Percentiles rank a stretch among this genome's conserved stretches.
Evolutionary conservation across 176 grass and related monocot species (phyloP).

Genomic region (Oryza longistaminata): DNA sequence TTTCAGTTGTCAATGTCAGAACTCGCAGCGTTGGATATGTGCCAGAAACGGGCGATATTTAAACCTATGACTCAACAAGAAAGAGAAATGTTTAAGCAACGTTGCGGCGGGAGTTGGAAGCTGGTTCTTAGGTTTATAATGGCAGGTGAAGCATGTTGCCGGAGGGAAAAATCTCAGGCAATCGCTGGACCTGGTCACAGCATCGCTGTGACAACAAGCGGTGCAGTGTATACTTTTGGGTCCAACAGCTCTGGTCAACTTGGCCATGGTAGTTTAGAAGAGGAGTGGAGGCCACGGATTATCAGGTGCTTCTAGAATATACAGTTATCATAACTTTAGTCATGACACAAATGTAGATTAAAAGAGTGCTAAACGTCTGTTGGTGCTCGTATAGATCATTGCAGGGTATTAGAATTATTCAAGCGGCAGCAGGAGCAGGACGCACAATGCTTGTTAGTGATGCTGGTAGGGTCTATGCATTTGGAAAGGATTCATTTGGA

Average conservation of each 20-base stretch:
- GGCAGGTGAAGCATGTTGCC: conserved; percentile 72
- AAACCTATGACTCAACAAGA: conserved; percentile 75
- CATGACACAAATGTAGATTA: conserved; percentile 35
- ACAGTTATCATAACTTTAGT: conserved; percentile 39
- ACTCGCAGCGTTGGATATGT: conserved; percentile 89
- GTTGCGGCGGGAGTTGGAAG: conserved; percentile 80
- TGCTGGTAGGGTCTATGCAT: conserved; percentile 80
- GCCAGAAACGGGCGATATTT: conserved; percentile 83
- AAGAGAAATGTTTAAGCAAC: conserved; percentile 65
- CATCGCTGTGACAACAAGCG: conserved; percentile 69
- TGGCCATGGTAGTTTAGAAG: conserved; percentile 73
- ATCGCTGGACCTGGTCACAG: conserved; percentile 82
- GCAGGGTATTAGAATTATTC: conserved; percentile 87
- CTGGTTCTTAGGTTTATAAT: conserved; percentile 91
- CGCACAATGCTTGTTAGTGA: conserved; percentile 87
- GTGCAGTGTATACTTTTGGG: conserved; percentile 72
- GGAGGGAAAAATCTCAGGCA: conserved; percentile 80
- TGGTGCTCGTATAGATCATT: conserved; percentile 59
- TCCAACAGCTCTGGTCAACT: conserved; percentile 90
- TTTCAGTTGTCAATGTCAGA: conserved; percentile 76
- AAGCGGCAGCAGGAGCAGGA: conserved; percentile 75
- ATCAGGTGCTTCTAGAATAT: conserved; percentile 71
- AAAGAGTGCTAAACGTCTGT: conserved; percentile 30
- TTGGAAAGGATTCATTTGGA: conserved; percentile 89
- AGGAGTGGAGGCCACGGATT: conserved; percentile 82